Evolutionary conservation across 2,329 filamentous ascomycete genomes (phyloP).

Genomic region (Aspergillus sclerotialis): DNA sequence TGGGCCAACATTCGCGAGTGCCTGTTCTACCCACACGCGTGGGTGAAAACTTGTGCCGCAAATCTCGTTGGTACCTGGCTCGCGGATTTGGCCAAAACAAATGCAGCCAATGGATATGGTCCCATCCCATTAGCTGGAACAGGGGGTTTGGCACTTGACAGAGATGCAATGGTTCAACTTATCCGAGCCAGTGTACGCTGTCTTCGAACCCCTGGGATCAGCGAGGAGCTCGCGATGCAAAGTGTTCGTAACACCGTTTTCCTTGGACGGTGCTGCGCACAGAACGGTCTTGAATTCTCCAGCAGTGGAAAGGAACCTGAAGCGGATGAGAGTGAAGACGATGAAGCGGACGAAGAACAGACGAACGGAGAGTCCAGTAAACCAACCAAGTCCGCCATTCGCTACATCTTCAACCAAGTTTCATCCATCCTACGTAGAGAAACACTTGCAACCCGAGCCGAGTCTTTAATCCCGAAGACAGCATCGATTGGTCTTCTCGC

Average conservation of each 20-base stretch:
- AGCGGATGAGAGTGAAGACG: conserved; percentile 32
- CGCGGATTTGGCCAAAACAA: conserved; percentile 65
- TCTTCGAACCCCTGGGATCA: conserved; percentile 58
- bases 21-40: conserved; percentile 63
- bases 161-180: conserved; percentile 55
- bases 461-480: conserved; percentile 65
- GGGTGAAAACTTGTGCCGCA: conserved; percentile 70
- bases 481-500: conserved; percentile 69
- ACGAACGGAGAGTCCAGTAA: conserved; percentile 18
- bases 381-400: conserved; percentile 47
- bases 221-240: conserved; percentile 70
- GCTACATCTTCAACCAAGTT: conserved; percentile 72
- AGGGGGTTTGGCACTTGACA: conserved; percentile 61
- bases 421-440: conserved; percentile 74
- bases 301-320: conserved; percentile 36
- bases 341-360: conserved; percentile 36
- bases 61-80: conserved; percentile 71
- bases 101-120: conserved; percentile 46
- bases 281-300: conserved; percentile 46
- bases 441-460: conserved; percentile 53
- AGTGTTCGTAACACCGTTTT: conserved; percentile 77
- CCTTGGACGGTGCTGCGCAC: conserved; percentile 60
- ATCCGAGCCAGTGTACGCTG: conserved; percentile 51
- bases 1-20: conserved; percentile 66
- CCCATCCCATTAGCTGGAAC: conserved; percentile 61